phyloP scores from a whole-genome alignment of 2,329 filamentous ascomycete genomes.

The Hymenoscyphus fraxineus region DNA sequence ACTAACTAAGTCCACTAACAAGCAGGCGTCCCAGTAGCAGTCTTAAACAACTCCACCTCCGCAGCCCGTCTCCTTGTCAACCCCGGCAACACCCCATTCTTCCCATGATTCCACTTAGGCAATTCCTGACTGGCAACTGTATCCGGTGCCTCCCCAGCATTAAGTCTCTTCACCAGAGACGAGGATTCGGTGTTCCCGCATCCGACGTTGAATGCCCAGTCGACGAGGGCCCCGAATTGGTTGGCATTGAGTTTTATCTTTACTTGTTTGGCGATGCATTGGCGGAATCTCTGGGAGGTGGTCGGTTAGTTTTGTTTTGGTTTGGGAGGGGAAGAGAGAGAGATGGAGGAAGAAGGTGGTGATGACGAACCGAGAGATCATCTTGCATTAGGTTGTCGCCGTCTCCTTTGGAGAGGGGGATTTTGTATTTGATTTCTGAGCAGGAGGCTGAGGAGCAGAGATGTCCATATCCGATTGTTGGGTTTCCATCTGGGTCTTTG shows the following conservation, averaged over 20 bases:
- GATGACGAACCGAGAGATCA: conserved; percentile 37
- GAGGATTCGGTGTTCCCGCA: conserved; percentile 41
- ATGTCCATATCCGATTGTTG: conserved; percentile 50
- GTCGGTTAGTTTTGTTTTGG: no score
- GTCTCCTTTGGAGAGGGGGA: conserved; percentile 42
- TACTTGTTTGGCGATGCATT: conserved; percentile 40
- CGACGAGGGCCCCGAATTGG: conserved; percentile 50
- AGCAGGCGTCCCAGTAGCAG: conserved; percentile 1
- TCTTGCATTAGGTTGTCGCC: conserved; percentile 40
- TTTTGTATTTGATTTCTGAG: conserved; percentile 43
- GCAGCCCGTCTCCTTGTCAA: conserved; percentile 42
- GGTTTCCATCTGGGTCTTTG: conserved; percentile 42
- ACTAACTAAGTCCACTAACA: background rate
- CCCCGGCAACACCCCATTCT: conserved; percentile 39
- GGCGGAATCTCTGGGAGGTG: conserved; percentile 31
- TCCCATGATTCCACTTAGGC: conserved; percentile 45
- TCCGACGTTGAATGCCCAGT: conserved; percentile 50
- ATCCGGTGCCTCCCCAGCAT: conserved; percentile 41
- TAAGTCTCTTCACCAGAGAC: conserved; percentile 42
- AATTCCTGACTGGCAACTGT: conserved; percentile 44
- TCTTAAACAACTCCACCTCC: conserved; percentile 42
- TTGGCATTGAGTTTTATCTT: conserved; percentile 44
- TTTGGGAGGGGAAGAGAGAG: background rate
- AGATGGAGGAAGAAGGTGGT: background rate
- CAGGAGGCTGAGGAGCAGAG: conserved; percentile 42